Conservation (phyloP, 148 eudicot species). For the Drosera capensis region DNA sequence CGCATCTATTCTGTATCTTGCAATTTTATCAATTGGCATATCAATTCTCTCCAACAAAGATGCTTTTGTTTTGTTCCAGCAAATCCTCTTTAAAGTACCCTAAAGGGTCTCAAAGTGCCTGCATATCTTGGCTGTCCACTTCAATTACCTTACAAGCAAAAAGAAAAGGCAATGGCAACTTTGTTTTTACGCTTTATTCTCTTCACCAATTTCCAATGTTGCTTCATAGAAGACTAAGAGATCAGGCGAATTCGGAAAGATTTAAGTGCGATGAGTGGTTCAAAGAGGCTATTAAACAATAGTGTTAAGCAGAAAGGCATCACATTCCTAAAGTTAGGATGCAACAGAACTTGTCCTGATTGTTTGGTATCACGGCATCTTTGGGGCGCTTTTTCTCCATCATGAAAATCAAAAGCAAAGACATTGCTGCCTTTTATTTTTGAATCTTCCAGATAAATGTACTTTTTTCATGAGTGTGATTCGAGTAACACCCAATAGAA, state of each 20-base stretch:
- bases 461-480: no score
- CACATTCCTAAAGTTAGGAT: no score
- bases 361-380: no score
- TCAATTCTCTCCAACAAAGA: neutral
- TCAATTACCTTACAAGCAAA: neutral
- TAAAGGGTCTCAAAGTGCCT: neutral
- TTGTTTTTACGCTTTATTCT: neutral
- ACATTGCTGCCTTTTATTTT: no score
- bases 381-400: no score
- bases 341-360: no score
- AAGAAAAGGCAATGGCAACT: neutral
- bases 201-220: neutral
- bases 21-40: neutral
- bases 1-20: no score
- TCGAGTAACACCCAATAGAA: no score
- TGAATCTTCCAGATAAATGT: no score
- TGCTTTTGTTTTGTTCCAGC: neutral
- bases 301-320: no score
- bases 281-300: neutral
- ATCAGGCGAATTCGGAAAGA: neutral
- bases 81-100: neutral
- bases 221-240: no score
- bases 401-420: no score
- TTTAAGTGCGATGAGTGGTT: neutral
- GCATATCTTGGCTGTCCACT: neutral